These are phyloP conservation scores for Ustilago sp. DNA, from an alignment of 1,284 basidiomycete species.

Conservation along the genomic window DNA sequence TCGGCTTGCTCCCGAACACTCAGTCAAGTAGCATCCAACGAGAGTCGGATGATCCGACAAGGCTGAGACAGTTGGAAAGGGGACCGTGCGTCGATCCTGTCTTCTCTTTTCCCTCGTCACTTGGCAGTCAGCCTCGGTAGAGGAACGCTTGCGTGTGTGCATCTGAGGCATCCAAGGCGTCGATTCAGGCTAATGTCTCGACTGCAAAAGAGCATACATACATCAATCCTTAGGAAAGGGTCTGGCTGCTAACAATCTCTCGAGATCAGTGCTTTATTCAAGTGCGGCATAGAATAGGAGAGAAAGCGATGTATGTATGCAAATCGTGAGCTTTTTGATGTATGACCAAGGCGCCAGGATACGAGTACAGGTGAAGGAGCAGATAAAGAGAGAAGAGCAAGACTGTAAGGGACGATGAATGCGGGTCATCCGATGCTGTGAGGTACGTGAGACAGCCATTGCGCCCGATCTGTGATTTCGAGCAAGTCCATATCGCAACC, in stretches of 20 bases:
- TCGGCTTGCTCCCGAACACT: not conserved
- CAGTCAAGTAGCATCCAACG: not conserved
- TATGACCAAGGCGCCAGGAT: constrained; percentile 4
- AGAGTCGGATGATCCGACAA: constrained; percentile 2
- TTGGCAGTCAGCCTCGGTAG: not conserved
- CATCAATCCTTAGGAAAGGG: too few relatives aligned
- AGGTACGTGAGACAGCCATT: not conserved
- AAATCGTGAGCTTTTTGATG: constrained; percentile 3
- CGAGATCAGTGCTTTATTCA: not conserved
- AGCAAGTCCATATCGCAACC: not conserved
- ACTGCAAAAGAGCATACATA: not conserved
- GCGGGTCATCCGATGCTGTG: not conserved
- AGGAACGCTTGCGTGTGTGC: not conserved
- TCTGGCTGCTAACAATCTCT: too few relatives aligned
- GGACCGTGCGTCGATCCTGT: not conserved
- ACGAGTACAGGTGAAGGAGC: constrained; percentile 11
- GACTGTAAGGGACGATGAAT: not conserved
- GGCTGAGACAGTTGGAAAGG: not conserved
- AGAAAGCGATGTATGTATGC: not conserved
- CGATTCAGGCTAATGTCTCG: too few relatives aligned
- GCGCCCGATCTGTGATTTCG: not conserved
- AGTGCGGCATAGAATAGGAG: not conserved
- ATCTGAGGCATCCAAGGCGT: not conserved
- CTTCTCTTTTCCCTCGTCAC: not conserved
- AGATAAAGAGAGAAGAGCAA: not conserved